Conservation (phyloP, 306 rosid genomes). For the Castanospermum australe region DNA sequence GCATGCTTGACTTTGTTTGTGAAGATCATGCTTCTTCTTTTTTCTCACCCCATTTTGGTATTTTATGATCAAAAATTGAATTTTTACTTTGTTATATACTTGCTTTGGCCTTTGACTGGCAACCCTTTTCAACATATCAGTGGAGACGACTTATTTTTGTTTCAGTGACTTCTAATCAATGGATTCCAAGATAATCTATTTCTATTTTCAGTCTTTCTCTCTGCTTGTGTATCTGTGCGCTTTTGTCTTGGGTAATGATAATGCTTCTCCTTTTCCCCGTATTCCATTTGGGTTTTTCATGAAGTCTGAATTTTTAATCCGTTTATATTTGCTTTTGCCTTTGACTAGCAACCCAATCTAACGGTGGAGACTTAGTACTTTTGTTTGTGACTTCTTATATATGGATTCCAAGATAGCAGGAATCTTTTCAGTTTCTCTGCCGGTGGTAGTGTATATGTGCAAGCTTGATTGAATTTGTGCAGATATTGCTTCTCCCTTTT, state of each 20-base stretch:
- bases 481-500: background rate
- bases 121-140: slow-evolving; percentile 1
- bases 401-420: background rate
- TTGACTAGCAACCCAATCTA: background rate
- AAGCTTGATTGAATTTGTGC: background rate
- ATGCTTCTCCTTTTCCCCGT: background rate
- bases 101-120: background rate
- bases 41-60: background rate
- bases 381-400: background rate
- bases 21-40: slow-evolving; percentile 1
- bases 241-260: background rate
- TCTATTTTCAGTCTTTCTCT: background rate
- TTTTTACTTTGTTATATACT: background rate
- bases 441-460: no score
- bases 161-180: background rate
- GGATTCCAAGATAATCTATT: background rate
- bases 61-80: background rate
- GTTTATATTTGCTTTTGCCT: background rate
- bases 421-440: background rate
- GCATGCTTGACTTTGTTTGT: slow-evolving; percentile 7
- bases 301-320: background rate
- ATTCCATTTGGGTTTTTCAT: background rate
- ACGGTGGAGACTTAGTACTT: background rate
- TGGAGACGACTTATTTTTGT: background rate
- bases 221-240: background rate